A percentile compares a stretch with the other conserved stretches of the same genome.
Conservation (phyloP, 2,329 filamentous ascomycete genomes). For the Dissoconium aciculare region DNA sequence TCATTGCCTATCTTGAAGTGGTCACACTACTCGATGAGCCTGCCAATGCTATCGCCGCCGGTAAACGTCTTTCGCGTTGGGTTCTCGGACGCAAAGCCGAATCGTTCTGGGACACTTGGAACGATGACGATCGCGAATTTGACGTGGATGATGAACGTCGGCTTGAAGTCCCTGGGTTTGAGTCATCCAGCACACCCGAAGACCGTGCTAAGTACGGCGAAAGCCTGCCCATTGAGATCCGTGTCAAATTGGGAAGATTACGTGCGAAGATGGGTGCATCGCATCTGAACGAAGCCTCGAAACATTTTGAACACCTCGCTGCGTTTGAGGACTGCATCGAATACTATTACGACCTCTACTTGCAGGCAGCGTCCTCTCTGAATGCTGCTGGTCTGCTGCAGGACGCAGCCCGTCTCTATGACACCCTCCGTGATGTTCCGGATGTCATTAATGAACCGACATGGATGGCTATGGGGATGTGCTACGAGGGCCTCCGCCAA, state of each 20-base stretch:
- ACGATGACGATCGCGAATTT: slow-evolving; percentile 76
- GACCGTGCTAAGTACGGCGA: slow-evolving; percentile 51
- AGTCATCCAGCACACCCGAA: slow-evolving; percentile 28
- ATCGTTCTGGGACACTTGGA: slow-evolving; percentile 54
- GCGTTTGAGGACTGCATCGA: slow-evolving; percentile 48
- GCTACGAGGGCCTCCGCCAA: slow-evolving; percentile 50
- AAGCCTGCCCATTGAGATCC: slow-evolving; percentile 64
- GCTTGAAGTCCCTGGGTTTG: slow-evolving; percentile 45
- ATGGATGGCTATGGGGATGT: slow-evolving; percentile 46
- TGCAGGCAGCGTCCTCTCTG: slow-evolving; percentile 50
- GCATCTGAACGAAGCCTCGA: slow-evolving; percentile 48
- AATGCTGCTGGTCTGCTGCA: slow-evolving; percentile 35
- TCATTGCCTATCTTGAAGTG: slow-evolving; percentile 74
- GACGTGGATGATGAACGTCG: slow-evolving; percentile 61
- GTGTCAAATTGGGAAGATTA: slow-evolving; percentile 70
- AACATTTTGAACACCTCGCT: slow-evolving; percentile 43
- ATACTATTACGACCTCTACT: slow-evolving; percentile 65
- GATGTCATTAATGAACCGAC: slow-evolving; percentile 35
- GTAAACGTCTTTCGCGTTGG: slow-evolving; percentile 67
- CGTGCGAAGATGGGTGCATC: slow-evolving; percentile 55
- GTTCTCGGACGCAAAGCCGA: slow-evolving; percentile 62
- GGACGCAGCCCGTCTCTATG: slow-evolving; percentile 45
- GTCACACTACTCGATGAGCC: slow-evolving; percentile 49
- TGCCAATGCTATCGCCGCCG: slow-evolving; percentile 48
- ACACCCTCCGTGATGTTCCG: slow-evolving; percentile 29